phyloP scores from a whole-genome alignment of 2,329 filamentous ascomycete genomes.

The Leptographium galeiforme region DNA sequence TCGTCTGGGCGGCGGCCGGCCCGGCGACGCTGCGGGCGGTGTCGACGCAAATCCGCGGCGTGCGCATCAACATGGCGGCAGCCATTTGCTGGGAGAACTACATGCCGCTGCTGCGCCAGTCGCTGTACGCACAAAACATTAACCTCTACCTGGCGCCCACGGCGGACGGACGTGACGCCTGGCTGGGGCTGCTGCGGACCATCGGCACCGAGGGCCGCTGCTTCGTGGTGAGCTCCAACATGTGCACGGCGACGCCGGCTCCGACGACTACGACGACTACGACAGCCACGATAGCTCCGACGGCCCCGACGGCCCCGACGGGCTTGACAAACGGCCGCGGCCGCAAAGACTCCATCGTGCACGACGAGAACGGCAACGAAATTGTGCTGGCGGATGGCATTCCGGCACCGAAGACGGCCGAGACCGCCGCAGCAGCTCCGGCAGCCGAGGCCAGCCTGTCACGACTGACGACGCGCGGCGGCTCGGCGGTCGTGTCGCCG shows the following conservation, averaged over 20 bases:
- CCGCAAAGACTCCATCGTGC: slow-evolving; percentile 21
- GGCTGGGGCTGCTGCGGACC: slow-evolving; percentile 72
- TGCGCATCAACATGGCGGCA: slow-evolving; percentile 66
- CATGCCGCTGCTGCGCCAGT: slow-evolving; percentile 78
- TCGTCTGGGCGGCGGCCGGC: slow-evolving; percentile 81
- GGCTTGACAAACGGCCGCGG: background rate
- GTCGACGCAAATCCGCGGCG: slow-evolving; percentile 63
- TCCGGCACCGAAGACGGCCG: background rate
- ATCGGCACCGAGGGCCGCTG: slow-evolving; percentile 70
- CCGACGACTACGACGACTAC: background rate
- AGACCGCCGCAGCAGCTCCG: background rate
- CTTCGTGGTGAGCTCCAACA: slow-evolving; percentile 77
- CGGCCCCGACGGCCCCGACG: background rate
- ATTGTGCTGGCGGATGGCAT: slow-evolving; percentile 22
- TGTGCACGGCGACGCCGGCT: slow-evolving; percentile 52
- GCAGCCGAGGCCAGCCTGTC: background rate
- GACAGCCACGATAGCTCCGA: background rate
- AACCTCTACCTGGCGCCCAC: slow-evolving; percentile 87
- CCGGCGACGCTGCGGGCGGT: slow-evolving; percentile 68
- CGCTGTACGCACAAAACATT: slow-evolving; percentile 78
- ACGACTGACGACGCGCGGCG: slow-evolving; percentile 40
- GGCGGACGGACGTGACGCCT: slow-evolving; percentile 71
- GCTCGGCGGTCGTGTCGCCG: slow-evolving; percentile 70
- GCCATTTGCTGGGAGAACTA: slow-evolving; percentile 97
- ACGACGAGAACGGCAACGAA: slow-evolving; percentile 37